These are phyloP conservation scores for Pisolithus thermaeus DNA, from an alignment of 1,284 basidiomycete genomes.

Conservation along the genomic window DNA sequence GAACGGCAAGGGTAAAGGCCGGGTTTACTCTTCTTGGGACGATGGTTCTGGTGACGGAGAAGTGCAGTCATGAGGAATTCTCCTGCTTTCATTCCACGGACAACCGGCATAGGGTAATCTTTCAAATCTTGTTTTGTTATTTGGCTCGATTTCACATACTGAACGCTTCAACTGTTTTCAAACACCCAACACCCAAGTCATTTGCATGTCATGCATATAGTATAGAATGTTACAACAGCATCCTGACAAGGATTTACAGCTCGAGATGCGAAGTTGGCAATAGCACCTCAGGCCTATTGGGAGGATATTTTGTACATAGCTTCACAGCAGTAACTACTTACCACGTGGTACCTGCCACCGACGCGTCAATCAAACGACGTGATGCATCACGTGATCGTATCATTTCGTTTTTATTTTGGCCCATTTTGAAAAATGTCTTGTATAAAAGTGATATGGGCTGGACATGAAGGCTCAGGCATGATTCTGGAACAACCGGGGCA, in stretches of 20 bases:
- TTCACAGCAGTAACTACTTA: too few species aligned
- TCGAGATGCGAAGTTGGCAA: conserved; percentile 9
- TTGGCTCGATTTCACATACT: conserved; percentile 16
- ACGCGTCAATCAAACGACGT: too few species aligned
- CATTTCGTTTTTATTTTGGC: too few species aligned
- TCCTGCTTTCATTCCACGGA: conserved; percentile 22
- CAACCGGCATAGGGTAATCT: conserved; percentile 25
- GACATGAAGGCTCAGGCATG: too few species aligned
- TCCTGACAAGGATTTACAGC: conserved; percentile 17
- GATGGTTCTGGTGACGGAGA: conserved; percentile 11
- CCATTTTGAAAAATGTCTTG: too few species aligned
- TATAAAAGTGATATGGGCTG: too few species aligned
- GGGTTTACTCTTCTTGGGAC: conserved; percentile 52
- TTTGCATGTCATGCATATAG: conserved; percentile 28
- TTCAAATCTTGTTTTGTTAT: conserved; percentile 24
- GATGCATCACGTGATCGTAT: too few species aligned
- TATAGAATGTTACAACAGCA: conserved; percentile 33
- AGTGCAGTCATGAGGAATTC: conserved; percentile 12
- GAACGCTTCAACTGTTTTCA: conserved; percentile 22
- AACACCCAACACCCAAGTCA: conserved; percentile 19
- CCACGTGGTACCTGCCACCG: too few species aligned
- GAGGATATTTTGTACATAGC: too few species aligned
- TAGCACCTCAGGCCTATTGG: background rate
- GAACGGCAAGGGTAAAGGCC: conserved; percentile 61
- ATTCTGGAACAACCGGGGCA: too few species aligned